phyloP scores from a whole-genome alignment of 2,329 filamentous ascomycete species.

The Rutstroemia sp. region DNA sequence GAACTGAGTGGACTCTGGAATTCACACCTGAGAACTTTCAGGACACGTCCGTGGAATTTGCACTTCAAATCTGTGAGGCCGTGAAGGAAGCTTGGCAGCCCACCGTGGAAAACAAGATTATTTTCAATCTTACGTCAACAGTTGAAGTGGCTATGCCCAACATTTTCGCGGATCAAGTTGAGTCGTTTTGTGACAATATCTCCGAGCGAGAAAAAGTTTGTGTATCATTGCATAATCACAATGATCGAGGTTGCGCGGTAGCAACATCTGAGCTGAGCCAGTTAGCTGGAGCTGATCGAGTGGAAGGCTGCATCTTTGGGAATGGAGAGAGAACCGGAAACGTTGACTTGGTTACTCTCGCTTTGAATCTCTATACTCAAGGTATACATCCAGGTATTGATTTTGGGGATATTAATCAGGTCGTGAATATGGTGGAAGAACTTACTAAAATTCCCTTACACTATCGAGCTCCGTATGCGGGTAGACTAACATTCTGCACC shows the following conservation, averaged over 20 bases:
- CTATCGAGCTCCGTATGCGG: constrained; percentile 77
- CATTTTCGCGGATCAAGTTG: constrained; percentile 86
- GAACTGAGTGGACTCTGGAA: neutral
- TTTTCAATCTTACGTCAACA: constrained; percentile 90
- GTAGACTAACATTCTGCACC: constrained; percentile 75
- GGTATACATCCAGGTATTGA: constrained; percentile 77
- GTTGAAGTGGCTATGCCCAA: constrained; percentile 90
- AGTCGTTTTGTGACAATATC: constrained; percentile 83
- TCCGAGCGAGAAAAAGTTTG: constrained; percentile 73
- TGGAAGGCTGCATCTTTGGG: constrained; percentile 84
- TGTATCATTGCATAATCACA: constrained; percentile 84
- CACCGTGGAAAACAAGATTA: constrained; percentile 66
- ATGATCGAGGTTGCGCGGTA: constrained; percentile 79
- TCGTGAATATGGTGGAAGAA: constrained; percentile 80
- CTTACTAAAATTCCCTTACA: constrained; percentile 90
- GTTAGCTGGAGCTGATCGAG: constrained; percentile 87
- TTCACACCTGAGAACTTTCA: constrained; percentile 73
- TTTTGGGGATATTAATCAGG: constrained; percentile 74
- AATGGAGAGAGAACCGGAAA: constrained; percentile 92
- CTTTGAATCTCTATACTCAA: constrained; percentile 86
- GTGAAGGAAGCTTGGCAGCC: constrained; percentile 89
- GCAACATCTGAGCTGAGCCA: constrained; percentile 83
- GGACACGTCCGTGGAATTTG: constrained; percentile 75
- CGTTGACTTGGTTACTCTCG: constrained; percentile 83
- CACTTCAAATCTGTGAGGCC: constrained; percentile 72